phyloP scores from a whole-genome alignment of 768 basidiomycete species.

The Vararia minispora region DNA sequence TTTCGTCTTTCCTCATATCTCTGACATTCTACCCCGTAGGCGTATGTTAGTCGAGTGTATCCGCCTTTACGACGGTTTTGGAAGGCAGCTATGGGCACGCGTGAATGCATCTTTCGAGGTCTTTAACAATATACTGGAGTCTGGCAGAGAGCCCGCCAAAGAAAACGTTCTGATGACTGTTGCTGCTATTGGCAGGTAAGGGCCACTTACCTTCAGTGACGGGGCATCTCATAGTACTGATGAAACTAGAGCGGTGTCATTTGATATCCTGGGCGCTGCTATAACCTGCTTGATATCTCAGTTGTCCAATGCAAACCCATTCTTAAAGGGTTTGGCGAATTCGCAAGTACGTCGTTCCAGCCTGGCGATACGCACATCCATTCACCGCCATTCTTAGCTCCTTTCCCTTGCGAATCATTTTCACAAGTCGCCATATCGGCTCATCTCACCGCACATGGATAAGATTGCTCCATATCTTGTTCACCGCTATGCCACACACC shows the following conservation, averaged over 20 bases:
- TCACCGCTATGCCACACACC: constrained; percentile 44
- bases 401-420: constrained; percentile 42
- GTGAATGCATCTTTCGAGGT: constrained; percentile 12
- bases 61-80: constrained; percentile 10
- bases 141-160: constrained; percentile 28
- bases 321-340: constrained; percentile 57
- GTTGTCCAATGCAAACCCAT: constrained; percentile 54
- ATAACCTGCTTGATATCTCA: constrained; percentile 55
- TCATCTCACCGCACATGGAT: constrained; percentile 61
- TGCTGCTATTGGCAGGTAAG: constrained; percentile 41
- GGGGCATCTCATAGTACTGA: not conserved
- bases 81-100: constrained; percentile 4
- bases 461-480: constrained; percentile 58
- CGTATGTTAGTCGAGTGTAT: constrained; percentile 12
- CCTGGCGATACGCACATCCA: no score
- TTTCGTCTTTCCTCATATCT: not conserved
- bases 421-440: constrained; percentile 50
- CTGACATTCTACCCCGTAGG: not conserved
- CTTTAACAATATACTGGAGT: constrained; percentile 11
- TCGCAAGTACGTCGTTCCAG: constrained; percentile 39
- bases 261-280: constrained; percentile 44
- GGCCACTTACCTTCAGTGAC: not conserved
- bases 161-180: constrained; percentile 58
- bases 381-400: constrained; percentile 33
- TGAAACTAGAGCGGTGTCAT: constrained; percentile 32